Evolutionary conservation across 1,284 basidiomycete species (phyloP).

Genomic region (Hypsizygus ulmarius): DNA sequence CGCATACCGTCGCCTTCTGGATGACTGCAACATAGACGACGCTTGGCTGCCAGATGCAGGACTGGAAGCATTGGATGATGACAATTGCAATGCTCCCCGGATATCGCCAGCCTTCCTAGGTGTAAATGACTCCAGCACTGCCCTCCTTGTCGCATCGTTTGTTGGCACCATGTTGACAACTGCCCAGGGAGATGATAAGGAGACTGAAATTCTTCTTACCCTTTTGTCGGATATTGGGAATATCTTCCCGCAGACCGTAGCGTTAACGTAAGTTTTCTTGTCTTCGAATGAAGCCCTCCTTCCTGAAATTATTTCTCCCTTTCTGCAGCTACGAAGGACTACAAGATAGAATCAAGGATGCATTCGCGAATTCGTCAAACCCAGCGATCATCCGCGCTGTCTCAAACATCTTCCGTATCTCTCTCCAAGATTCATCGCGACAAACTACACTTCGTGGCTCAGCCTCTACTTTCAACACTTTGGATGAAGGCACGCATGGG

Average conservation of each 20-base stretch:
- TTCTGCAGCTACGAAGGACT: constrained; percentile 70
- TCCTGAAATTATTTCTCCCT: constrained; percentile 9
- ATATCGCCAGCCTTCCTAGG: constrained; percentile 62
- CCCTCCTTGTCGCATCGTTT: constrained; percentile 75
- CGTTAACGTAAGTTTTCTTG: constrained; percentile 59
- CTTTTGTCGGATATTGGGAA: constrained; percentile 75
- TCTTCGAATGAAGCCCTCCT: constrained; percentile 3
- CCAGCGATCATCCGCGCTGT: constrained; percentile 68
- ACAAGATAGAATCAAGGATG: constrained; percentile 77
- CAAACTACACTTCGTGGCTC: constrained; percentile 46
- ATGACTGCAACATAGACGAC: constrained; percentile 56
- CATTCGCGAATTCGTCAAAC: constrained; percentile 72
- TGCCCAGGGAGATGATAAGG: constrained; percentile 79
- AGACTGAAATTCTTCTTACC: constrained; percentile 78
- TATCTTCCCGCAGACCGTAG: constrained; percentile 71
- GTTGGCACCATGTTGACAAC: constrained; percentile 73
- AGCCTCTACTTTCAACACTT: constrained; percentile 60
- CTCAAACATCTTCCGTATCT: constrained; percentile 71
- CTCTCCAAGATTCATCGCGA: constrained; percentile 54
- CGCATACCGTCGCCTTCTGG: constrained; percentile 58
- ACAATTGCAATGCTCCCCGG: constrained; percentile 49
- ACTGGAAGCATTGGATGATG: constrained; percentile 38
- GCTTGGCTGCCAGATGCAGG: constrained; percentile 43
- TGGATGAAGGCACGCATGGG: constrained; percentile 52
- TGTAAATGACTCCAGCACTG: constrained; percentile 61